These are phyloP conservation scores for Irpex lacteus DNA, from an alignment of 1,284 basidiomycete species.

Conservation along the genomic window DNA sequence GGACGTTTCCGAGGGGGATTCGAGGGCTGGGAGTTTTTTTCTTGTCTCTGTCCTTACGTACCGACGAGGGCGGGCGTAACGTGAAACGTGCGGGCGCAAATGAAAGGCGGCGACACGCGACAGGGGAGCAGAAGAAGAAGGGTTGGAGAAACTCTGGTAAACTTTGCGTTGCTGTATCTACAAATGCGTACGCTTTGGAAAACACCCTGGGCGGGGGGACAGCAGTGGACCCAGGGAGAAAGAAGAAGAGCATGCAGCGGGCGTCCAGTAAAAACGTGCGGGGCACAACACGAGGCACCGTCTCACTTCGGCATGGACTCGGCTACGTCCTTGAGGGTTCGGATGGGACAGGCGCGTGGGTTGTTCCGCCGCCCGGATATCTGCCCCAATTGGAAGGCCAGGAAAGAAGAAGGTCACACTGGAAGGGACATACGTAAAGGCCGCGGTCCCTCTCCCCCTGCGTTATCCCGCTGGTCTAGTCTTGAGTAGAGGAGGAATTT, in stretches of 20 bases:
- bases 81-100: background rate
- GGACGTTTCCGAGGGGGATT: background rate
- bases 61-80: background rate
- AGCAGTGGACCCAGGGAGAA: background rate
- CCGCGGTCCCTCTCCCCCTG: conserved; percentile 5
- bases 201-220: too few relatives aligned
- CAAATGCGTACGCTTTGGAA: too few relatives aligned
- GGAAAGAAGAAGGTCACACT: conserved; percentile 9
- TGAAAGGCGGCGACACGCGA: background rate
- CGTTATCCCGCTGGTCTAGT: background rate
- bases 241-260: background rate
- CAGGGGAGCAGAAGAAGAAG: background rate
- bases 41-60: background rate
- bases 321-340: conserved; percentile 5
- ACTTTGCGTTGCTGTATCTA: too few relatives aligned
- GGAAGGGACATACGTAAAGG: conserved; percentile 12
- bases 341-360: conserved; percentile 4
- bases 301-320: conserved; percentile 12
- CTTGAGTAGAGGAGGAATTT: background rate
- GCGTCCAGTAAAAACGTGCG: too few relatives aligned
- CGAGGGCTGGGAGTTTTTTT: background rate
- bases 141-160: background rate
- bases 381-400: conserved; percentile 6
- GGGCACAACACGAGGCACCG: conserved; percentile 9
- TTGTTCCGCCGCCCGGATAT: conserved; percentile 13